Conservation (phyloP, 495 filamentous ascomycete genomes). For the Hypoxylon rickii region DNA sequence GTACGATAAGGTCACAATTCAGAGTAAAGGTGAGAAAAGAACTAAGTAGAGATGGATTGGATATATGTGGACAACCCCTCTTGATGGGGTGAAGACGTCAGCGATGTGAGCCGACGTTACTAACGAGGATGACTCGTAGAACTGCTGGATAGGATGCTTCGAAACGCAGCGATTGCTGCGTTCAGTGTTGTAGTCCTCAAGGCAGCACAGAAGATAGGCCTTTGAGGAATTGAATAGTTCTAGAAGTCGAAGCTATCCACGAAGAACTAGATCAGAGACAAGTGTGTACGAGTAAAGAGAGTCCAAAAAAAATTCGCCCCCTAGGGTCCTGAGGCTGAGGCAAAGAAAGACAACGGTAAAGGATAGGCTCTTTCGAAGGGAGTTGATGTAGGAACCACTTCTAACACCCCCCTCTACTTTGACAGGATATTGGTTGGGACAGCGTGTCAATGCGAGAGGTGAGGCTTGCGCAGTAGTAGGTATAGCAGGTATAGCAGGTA, state of each 20-base stretch:
- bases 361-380: constrained; percentile 19
- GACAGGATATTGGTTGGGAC: not conserved
- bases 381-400: constrained; percentile 26
- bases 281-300: constrained; percentile 15
- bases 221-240: constrained; percentile 1
- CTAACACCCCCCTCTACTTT: constrained; percentile 25
- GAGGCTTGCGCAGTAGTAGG: constrained; percentile 6
- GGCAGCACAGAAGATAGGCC: constrained; percentile 7
- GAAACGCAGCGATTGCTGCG: constrained; percentile 32
- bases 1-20: constrained; percentile 20
- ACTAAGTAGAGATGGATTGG: constrained; percentile 8
- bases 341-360: constrained; percentile 9
- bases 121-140: constrained; percentile 13
- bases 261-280: too few relatives aligned
- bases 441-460: constrained; percentile 5
- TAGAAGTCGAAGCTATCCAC: constrained; percentile 20
- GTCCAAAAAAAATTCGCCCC: constrained; percentile 27
- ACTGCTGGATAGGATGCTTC: constrained; percentile 5
- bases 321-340: constrained; percentile 29
- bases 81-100: constrained; percentile 18
- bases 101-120: constrained; percentile 14
- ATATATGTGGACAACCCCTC: constrained; percentile 18
- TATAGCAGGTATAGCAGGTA: too few relatives aligned
- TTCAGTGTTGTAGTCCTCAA: constrained; percentile 18
- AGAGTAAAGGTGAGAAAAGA: constrained; percentile 3